A percentile compares a stretch with the other conserved stretches of the same genome.
phyloP scores from a whole-genome alignment of 78 protist species.

The Guillardia theta region DNA sequence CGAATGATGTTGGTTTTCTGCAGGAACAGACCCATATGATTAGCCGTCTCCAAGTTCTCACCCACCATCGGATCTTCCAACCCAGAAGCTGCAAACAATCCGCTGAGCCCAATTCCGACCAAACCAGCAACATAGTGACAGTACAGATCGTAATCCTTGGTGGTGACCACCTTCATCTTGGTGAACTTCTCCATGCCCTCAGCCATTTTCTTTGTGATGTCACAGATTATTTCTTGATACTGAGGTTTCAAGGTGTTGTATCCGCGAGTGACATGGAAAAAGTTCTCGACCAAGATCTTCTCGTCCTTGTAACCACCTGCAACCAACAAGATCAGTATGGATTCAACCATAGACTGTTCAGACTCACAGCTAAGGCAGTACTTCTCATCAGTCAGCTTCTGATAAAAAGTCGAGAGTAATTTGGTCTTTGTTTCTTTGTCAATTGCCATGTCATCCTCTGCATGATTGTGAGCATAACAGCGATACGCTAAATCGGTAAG shows the following conservation, averaged over 20 bases:
- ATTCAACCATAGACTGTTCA: too few relatives aligned
- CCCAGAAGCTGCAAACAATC: slow-evolving; percentile 75
- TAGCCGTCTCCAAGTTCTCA: not conserved
- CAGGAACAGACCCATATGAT: slow-evolving; percentile 89
- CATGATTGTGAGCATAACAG: not conserved
- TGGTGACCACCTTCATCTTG: slow-evolving; percentile 56
- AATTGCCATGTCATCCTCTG: slow-evolving; percentile 84
- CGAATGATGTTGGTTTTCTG: slow-evolving; percentile 94
- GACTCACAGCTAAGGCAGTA: too few relatives aligned
- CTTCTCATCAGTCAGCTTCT: too few relatives aligned
- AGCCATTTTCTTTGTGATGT: slow-evolving; percentile 84
- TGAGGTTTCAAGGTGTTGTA: not conserved
- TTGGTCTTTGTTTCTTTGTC: slow-evolving; percentile 26
- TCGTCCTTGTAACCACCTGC: slow-evolving; percentile 25
- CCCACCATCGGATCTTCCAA: slow-evolving; percentile 57
- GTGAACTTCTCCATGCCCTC: slow-evolving; percentile 77
- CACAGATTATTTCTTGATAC: slow-evolving; percentile 71
- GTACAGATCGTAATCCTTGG: slow-evolving; percentile 80
- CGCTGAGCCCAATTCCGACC: slow-evolving; percentile 90
- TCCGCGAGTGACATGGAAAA: not conserved
- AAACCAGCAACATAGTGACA: slow-evolving; percentile 93
- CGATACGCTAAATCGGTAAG: not conserved
- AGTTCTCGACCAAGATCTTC: not conserved
- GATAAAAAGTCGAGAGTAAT: too few relatives aligned
- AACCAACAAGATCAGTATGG: too few relatives aligned